Percentiles rank a stretch among this genome's conserved stretches.
phyloP scores from a whole-genome alignment of 2,329 filamentous ascomycete genomes.

The Aspergillus pseudoterreus region DNA sequence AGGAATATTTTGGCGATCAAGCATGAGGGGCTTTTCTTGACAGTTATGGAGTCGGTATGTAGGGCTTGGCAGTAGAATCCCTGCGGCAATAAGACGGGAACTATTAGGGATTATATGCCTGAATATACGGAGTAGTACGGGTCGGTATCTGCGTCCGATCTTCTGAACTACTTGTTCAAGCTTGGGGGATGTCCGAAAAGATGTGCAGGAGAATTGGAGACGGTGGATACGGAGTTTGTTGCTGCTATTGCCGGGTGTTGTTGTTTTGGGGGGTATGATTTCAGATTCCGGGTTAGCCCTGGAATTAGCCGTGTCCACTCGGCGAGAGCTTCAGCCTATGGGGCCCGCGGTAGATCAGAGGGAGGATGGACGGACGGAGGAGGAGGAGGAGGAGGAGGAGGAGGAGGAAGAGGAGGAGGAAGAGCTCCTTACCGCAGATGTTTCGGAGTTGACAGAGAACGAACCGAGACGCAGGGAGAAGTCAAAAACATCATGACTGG shows the following conservation, averaged over 20 bases:
- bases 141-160: too few relatives aligned
- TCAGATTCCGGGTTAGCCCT: neutral
- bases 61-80: too few relatives aligned
- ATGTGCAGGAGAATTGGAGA: slow-evolving; percentile 5
- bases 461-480: neutral
- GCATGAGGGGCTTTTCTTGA: slow-evolving; percentile 1
- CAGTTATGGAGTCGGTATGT: neutral
- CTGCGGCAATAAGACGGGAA: too few relatives aligned
- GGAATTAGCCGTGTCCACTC: neutral
- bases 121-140: too few relatives aligned
- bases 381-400: too few relatives aligned
- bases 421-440: neutral
- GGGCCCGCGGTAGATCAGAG: neutral
- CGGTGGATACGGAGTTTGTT: neutral
- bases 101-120: too few relatives aligned
- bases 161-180: too few relatives aligned
- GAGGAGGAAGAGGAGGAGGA: neutral
- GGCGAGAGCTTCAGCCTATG: neutral
- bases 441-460: neutral
- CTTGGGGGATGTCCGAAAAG: neutral
- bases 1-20: slow-evolving; percentile 2
- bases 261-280: neutral
- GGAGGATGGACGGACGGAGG: neutral
- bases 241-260: neutral
- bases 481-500: neutral